A percentile compares a stretch with the other conserved stretches of the same genome.
These are phyloP conservation scores for Chrysosporium queenslandicum DNA, from an alignment of 2,329 filamentous ascomycete species.

Conservation along the genomic window DNA sequence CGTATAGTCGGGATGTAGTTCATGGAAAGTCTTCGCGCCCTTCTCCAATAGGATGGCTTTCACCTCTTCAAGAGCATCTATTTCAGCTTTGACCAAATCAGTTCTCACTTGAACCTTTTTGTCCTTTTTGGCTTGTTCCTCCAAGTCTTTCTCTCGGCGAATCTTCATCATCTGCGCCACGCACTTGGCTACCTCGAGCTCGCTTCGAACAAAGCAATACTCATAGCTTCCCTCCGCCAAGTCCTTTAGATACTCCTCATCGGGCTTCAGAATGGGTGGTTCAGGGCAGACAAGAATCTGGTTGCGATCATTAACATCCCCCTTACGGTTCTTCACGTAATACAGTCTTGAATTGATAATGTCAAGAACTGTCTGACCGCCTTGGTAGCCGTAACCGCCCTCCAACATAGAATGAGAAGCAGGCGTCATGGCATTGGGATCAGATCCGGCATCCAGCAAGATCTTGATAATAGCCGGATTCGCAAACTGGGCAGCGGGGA, in stretches of 20 bases:
- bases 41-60: conserved; percentile 46
- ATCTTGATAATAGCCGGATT: conserved; percentile 45
- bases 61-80: conserved; percentile 44
- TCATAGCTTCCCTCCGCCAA: conserved; percentile 6
- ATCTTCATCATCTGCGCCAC: conserved; percentile 31
- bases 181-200: conserved; percentile 3
- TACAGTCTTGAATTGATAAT: conserved; percentile 2
- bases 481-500: conserved; percentile 48
- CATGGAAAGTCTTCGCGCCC: conserved; percentile 56
- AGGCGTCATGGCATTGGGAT: conserved; percentile 52
- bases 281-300: neutral
- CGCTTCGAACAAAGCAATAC: neutral
- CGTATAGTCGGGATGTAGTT: conserved; percentile 46
- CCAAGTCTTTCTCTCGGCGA: neutral
- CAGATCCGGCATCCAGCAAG: conserved; percentile 54
- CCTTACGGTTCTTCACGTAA: neutral
- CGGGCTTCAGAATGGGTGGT: conserved; percentile 2
- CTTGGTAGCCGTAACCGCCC: neutral
- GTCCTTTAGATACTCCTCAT: conserved; percentile 7
- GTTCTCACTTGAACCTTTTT: conserved; percentile 19
- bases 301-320: neutral
- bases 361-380: conserved; percentile 8
- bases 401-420: conserved; percentile 22
- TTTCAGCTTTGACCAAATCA: conserved; percentile 28
- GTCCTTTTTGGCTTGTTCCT: conserved; percentile 17